phyloP scores from a whole-genome alignment of 148 eudicot genomes.

The Vaccinium corymbosum region DNA sequence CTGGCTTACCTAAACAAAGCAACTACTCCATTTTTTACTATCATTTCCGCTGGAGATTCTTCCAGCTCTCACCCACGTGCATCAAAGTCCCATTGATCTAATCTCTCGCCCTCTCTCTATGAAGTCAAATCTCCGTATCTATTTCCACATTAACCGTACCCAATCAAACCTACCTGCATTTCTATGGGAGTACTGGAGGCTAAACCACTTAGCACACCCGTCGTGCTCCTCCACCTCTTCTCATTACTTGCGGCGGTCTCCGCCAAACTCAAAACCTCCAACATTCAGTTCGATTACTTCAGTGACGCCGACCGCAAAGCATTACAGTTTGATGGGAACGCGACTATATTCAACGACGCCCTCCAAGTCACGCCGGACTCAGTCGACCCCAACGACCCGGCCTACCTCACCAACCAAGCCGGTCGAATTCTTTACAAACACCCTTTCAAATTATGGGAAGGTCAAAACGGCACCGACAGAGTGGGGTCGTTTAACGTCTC shows the following conservation, averaged over 20 bases:
- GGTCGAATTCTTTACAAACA: slow-evolving; percentile 41
- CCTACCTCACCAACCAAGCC: slow-evolving; percentile 23
- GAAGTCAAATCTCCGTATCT: neutral
- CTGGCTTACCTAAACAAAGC: too few relatives aligned
- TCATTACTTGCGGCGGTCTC: neutral
- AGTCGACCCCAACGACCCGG: slow-evolving; percentile 17
- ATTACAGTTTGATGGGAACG: slow-evolving; percentile 23
- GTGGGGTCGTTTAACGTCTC: slow-evolving; percentile 61
- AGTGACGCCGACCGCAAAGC: slow-evolving; percentile 9
- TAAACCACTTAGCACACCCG: neutral
- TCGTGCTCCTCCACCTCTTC: slow-evolving; percentile 9
- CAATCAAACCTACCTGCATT: neutral
- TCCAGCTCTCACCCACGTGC: too few relatives aligned
- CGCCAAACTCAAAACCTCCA: slow-evolving; percentile 12
- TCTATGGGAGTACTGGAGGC: neutral
- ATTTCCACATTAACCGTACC: neutral
- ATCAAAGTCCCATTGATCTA: too few relatives aligned
- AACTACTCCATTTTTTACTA: too few relatives aligned
- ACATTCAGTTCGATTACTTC: slow-evolving; percentile 32
- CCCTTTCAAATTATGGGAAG: slow-evolving; percentile 54
- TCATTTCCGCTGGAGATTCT: too few relatives aligned
- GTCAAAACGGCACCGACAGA: neutral
- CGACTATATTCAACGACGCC: slow-evolving; percentile 55
- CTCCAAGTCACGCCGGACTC: slow-evolving; percentile 76
- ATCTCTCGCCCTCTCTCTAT: too few relatives aligned